These are phyloP conservation scores for Boletales sp. DNA, from an alignment of 768 basidiomycete species.

Conservation along the genomic window DNA sequence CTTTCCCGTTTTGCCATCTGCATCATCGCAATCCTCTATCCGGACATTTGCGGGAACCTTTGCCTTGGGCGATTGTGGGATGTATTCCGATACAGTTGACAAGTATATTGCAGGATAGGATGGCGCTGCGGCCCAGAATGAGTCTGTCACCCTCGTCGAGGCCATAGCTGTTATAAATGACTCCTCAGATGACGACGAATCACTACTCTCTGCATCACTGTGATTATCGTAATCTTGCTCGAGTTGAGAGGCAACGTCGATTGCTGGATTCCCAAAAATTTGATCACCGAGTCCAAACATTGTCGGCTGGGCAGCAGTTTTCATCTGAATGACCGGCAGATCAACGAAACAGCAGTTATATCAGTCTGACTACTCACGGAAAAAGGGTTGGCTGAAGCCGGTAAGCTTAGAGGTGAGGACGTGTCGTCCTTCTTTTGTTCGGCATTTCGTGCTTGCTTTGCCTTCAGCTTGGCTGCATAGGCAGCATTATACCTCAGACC, in stretches of 20 bases:
- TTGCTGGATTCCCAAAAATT: constrained; percentile 49
- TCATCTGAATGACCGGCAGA: constrained; percentile 16
- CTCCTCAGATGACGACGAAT: constrained; percentile 38
- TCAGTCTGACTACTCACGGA: constrained; percentile 42
- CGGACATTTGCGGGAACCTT: constrained; percentile 39
- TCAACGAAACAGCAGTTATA: not conserved
- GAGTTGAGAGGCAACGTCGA: constrained; percentile 13
- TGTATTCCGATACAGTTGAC: constrained; percentile 70
- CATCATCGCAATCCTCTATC: constrained; percentile 42
- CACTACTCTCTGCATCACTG: constrained; percentile 36
- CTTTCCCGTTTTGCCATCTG: constrained; percentile 41
- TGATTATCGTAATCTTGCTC: constrained; percentile 18
- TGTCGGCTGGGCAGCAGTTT: constrained; percentile 26
- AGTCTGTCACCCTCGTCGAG: constrained; percentile 49
- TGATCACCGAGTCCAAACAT: constrained; percentile 61
- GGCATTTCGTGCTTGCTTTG: constrained; percentile 44
- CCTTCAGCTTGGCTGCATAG: constrained; percentile 72
- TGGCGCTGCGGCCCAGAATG: constrained; percentile 65
- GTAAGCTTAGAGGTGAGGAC: constrained; percentile 25
- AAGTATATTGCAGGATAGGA: constrained; percentile 68
- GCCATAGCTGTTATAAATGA: constrained; percentile 59
- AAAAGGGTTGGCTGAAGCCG: constrained; percentile 61
- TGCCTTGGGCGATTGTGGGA: constrained; percentile 53
- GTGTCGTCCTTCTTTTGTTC: constrained; percentile 36
- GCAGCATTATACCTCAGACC: constrained; percentile 66